A percentile compares a stretch with the other conserved stretches of the same genome.
Conservation (phyloP, 768 basidiomycete species). For the Terana coerulea region DNA sequence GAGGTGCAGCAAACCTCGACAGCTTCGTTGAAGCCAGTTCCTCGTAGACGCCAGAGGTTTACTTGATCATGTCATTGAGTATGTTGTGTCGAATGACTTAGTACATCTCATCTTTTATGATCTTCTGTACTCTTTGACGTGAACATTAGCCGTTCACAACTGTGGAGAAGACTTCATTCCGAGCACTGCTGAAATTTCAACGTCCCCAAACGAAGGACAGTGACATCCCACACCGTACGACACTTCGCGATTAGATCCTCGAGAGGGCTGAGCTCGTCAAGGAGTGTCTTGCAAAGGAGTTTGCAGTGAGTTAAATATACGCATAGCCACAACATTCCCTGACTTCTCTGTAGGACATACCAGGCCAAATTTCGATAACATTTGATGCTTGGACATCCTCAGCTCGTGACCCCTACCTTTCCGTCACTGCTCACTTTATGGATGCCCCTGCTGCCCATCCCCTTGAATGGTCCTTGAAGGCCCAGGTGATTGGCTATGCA, state of each 20-base stretch:
- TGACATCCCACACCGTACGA: conserved; percentile 12
- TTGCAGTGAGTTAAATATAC: background rate
- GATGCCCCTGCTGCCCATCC: background rate
- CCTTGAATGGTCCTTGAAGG: background rate
- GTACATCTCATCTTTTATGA: conserved; percentile 2
- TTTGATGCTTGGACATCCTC: conserved; percentile 8
- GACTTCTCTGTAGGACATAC: conserved; percentile 4
- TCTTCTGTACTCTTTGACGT: background rate
- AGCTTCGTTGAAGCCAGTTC: background rate
- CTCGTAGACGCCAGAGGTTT: background rate
- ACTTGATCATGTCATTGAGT: conserved; percentile 5
- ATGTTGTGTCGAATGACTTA: conserved; percentile 4
- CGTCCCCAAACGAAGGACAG: conserved; percentile 8
- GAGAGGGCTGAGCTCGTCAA: background rate
- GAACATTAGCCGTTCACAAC: conserved; percentile 1
- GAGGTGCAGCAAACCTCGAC: background rate
- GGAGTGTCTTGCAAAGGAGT: background rate
- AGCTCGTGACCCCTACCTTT: background rate
- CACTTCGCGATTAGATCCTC: conserved; percentile 2
- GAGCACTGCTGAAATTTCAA: conserved; percentile 6
- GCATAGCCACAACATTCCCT: background rate
- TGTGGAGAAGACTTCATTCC: background rate
- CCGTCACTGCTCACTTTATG: conserved; percentile 9
- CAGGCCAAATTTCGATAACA: conserved; percentile 4
- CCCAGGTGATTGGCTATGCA: background rate